phyloP scores from a whole-genome alignment of 2,329 filamentous ascomycete genomes.

The Cercospora canescens region DNA sequence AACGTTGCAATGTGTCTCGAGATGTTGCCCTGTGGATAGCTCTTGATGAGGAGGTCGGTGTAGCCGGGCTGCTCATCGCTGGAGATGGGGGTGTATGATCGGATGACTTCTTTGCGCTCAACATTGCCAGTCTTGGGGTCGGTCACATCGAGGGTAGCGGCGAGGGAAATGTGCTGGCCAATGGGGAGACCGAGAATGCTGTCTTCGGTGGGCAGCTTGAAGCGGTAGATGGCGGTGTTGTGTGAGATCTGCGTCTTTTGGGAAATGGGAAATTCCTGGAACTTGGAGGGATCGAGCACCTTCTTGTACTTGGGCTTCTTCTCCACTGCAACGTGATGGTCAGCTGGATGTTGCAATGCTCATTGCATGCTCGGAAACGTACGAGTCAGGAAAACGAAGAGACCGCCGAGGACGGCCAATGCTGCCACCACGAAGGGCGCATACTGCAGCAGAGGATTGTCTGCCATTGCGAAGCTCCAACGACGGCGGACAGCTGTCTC shows the following conservation, averaged over 20 bases:
- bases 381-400: constrained; percentile 20
- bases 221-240: constrained; percentile 99
- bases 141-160: constrained; percentile 73
- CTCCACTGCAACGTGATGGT: constrained; percentile 9
- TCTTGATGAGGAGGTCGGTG: constrained; percentile 97
- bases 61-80: constrained; percentile 86
- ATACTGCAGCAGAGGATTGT: constrained; percentile 13
- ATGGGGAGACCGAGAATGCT: constrained; percentile 94
- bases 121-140: constrained; percentile 64
- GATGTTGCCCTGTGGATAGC: constrained; percentile 96
- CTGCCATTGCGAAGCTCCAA: constrained; percentile 4
- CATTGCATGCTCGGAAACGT: not conserved
- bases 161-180: constrained; percentile 97
- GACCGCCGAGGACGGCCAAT: constrained; percentile 16
- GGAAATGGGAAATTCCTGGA: constrained; percentile 89
- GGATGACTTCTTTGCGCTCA: constrained; percentile 77
- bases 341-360: not conserved
- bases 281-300: constrained; percentile 80
- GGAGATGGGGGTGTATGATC: constrained; percentile 90
- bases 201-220: constrained; percentile 73
- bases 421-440: constrained; percentile 15
- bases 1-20: constrained; percentile 86
- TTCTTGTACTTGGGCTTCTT: constrained; percentile 65
- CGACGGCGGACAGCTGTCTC: not conserved
- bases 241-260: constrained; percentile 96